A percentile compares a stretch with the other conserved stretches of the same genome.
Conservation (phyloP, 805 yeast species). For the Metschnikowia rubicola region DNA sequence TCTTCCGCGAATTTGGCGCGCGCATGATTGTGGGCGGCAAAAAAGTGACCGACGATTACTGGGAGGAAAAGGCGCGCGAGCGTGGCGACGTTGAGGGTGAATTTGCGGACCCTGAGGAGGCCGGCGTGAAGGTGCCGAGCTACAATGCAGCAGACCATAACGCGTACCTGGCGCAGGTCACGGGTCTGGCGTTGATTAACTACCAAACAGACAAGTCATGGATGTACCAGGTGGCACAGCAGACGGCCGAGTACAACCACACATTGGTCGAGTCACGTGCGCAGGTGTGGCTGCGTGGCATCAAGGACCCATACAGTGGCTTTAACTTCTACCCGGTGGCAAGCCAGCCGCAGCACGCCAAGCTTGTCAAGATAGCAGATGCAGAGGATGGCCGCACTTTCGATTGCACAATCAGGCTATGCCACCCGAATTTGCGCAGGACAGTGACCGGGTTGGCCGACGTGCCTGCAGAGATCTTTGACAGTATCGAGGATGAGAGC, state of each 20-base stretch:
- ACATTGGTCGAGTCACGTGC: conserved; percentile 58
- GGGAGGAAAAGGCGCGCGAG: conserved; percentile 58
- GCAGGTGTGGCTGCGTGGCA: conserved; percentile 51
- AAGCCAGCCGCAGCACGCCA: conserved; percentile 65
- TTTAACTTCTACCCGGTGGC: conserved; percentile 64
- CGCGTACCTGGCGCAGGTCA: conserved; percentile 32
- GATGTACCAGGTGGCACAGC: conserved; percentile 81
- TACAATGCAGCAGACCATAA: conserved; percentile 16
- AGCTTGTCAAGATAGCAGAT: conserved; percentile 23
- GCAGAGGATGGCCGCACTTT: conserved; percentile 31
- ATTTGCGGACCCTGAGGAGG: conserved; percentile 54
- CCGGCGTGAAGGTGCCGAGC: conserved; percentile 10
- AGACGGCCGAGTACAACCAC: conserved; percentile 69
- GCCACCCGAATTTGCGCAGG: conserved; percentile 44
- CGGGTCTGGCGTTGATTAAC: conserved; percentile 38
- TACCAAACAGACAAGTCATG: conserved; percentile 66
- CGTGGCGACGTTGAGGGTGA: conserved; percentile 71
- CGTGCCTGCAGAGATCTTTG: conserved; percentile 58
- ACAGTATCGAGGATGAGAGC: conserved; percentile 51
- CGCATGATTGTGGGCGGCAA: conserved; percentile 75
- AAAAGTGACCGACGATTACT: conserved; percentile 83
- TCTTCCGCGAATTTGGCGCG: conserved; percentile 90
- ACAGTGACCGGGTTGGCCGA: conserved; percentile 62
- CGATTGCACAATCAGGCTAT: conserved; percentile 37
- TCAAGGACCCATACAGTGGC: conserved; percentile 84